A percentile compares a stretch with the other conserved stretches of the same genome.
Conservation (phyloP, 176 grass and related monocot species). For the Phyllostachys edulis region DNA sequence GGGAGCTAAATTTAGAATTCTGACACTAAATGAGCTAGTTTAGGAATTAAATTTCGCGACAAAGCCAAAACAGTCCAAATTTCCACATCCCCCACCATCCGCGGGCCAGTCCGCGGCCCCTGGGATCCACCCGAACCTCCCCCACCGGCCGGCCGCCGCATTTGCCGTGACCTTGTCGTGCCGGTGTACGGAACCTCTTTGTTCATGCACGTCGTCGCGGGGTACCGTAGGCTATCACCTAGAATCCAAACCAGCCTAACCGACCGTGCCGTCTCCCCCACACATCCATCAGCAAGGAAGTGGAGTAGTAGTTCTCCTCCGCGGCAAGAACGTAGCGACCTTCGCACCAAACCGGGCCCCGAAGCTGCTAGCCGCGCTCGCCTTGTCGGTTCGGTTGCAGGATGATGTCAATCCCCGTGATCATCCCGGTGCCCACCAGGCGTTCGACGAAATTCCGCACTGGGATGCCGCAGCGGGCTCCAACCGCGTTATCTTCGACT, state of each 20-base stretch:
- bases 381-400: not conserved
- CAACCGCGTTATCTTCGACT: not conserved
- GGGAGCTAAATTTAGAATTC: too few relatives aligned
- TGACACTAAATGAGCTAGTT: too few relatives aligned
- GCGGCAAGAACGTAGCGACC: not conserved
- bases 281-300: not conserved
- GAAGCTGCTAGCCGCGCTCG: not conserved
- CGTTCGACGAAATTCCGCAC: slow-evolving; percentile 48
- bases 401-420: not conserved
- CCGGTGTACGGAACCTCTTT: not conserved
- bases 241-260: not conserved
- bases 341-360: not conserved
- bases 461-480: not conserved
- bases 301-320: not conserved
- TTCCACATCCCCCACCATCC: not conserved
- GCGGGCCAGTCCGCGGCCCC: not conserved
- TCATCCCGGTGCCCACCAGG: not conserved
- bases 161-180: not conserved
- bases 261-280: not conserved
- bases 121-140: not conserved
- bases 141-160: not conserved
- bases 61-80: too few relatives aligned
- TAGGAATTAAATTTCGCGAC: too few relatives aligned
- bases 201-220: not conserved
- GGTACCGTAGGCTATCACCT: too few relatives aligned